Evolutionary conservation across 345 rosid species (phyloP).

Genomic region (Mangifera indica): DNA sequence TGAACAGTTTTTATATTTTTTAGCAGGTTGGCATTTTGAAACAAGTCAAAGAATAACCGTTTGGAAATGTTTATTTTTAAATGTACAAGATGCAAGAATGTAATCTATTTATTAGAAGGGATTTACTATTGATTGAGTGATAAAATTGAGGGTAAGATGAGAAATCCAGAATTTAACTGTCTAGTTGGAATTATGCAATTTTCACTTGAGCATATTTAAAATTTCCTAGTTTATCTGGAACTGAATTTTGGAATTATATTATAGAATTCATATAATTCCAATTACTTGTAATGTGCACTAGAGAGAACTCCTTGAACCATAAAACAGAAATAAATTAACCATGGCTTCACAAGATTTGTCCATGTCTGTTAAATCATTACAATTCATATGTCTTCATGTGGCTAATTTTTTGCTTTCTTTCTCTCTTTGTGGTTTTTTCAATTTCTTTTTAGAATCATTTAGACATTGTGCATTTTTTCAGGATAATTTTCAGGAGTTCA

Average conservation of each 20-base stretch:
- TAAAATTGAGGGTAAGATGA: too few relatives aligned
- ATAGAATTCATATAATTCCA: neutral
- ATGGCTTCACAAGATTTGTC: neutral
- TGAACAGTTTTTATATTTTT: too few relatives aligned
- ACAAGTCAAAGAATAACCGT: neutral
- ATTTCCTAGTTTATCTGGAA: neutral
- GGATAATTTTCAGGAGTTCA: constrained; percentile 73
- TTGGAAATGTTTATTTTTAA: too few relatives aligned
- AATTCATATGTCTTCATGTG: neutral
- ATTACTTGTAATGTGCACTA: neutral
- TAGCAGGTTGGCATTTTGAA: neutral
- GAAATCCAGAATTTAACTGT: neutral
- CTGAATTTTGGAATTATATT: neutral
- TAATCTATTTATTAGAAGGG: neutral
- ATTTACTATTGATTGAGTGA: too few relatives aligned
- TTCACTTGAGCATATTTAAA: neutral
- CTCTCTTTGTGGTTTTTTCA: neutral
- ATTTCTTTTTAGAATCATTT: constrained; percentile 5
- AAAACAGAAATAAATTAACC: neutral
- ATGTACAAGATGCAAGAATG: neutral
- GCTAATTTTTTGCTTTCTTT: constrained; percentile 1
- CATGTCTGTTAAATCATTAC: neutral
- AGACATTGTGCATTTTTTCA: constrained; percentile 29
- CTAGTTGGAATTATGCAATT: neutral
- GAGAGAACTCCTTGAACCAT: neutral